Percentiles rank a stretch among this genome's conserved stretches.
Conservation (phyloP, 768 basidiomycete species). For the Mycena vulgaris region DNA sequence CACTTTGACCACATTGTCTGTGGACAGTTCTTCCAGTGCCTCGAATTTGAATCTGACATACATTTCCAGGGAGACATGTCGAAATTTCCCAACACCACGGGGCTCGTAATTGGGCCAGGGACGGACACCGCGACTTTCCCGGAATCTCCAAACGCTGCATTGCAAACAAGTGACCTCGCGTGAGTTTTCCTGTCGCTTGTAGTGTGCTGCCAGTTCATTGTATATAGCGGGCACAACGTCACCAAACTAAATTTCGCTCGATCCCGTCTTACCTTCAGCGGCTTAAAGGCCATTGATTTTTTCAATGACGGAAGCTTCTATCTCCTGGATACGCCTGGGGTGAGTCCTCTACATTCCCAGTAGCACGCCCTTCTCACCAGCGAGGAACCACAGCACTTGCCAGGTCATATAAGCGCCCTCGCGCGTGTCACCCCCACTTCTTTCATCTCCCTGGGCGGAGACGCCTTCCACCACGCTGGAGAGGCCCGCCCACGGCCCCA, state of each 20-base stretch:
- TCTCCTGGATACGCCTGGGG: constrained; percentile 37
- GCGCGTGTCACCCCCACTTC: constrained; percentile 33
- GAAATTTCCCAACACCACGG: constrained; percentile 35
- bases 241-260: constrained; percentile 24
- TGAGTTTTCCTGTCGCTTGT: neutral
- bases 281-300: constrained; percentile 33
- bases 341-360: neutral
- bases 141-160: constrained; percentile 6
- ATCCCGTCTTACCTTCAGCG: constrained; percentile 27
- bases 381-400: constrained; percentile 16
- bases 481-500: constrained; percentile 29
- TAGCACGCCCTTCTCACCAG: neutral
- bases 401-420: constrained; percentile 28
- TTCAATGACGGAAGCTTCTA: constrained; percentile 40
- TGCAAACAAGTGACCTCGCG: constrained; percentile 33
- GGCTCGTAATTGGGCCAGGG: constrained; percentile 29
- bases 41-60: neutral
- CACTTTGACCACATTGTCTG: too few species aligned
- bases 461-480: constrained; percentile 34
- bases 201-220: neutral
- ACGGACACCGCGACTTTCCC: constrained; percentile 30
- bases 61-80: constrained; percentile 35
- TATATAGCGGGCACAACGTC: constrained; percentile 27
- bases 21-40: too few species aligned
- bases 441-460: constrained; percentile 33